Percentiles rank a stretch among this genome's conserved stretches.
phyloP scores from a whole-genome alignment of 768 basidiomycete genomes.

The Trametes cubensis region DNA sequence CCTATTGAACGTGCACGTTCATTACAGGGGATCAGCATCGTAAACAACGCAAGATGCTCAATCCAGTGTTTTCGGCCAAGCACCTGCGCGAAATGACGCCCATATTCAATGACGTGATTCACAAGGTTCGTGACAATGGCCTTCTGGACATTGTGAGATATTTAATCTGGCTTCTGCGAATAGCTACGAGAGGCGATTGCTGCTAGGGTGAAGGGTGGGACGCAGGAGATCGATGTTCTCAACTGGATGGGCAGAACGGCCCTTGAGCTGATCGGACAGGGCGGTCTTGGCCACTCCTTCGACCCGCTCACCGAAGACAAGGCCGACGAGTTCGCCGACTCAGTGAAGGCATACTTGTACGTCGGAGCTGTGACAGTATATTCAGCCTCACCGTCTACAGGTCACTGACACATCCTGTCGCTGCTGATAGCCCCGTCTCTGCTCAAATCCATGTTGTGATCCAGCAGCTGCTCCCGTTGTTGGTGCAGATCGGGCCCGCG shows the following conservation, averaged over 20 bases:
- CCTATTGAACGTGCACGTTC: neutral
- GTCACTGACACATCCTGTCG: no score
- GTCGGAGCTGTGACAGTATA: neutral
- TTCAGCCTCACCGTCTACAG: neutral
- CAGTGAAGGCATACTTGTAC: slow-evolving; percentile 34
- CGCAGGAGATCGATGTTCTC: slow-evolving; percentile 29
- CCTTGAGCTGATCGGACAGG: slow-evolving; percentile 45
- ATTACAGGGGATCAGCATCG: slow-evolving; percentile 19
- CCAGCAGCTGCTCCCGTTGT: slow-evolving; percentile 16
- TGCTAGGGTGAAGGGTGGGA: neutral
- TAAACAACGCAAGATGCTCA: slow-evolving; percentile 29
- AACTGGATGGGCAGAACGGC: slow-evolving; percentile 44
- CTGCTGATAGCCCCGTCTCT: neutral
- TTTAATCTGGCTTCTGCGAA: neutral
- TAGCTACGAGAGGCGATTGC: neutral
- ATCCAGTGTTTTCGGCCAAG: slow-evolving; percentile 28
- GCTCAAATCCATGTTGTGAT: neutral
- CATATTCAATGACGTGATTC: slow-evolving; percentile 25
- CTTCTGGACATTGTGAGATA: neutral
- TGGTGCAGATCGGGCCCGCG: slow-evolving; percentile 22
- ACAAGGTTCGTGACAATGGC: slow-evolving; percentile 6
- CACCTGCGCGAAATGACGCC: slow-evolving; percentile 29
- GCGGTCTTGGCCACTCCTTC: slow-evolving; percentile 45
- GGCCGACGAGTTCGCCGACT: slow-evolving; percentile 10
- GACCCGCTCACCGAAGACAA: slow-evolving; percentile 39